Evolutionary conservation across 768 basidiomycete genomes (phyloP), one percentile per base, ranked within the genome.

Genomic region (Plicaturopsis crispa): DNA sequence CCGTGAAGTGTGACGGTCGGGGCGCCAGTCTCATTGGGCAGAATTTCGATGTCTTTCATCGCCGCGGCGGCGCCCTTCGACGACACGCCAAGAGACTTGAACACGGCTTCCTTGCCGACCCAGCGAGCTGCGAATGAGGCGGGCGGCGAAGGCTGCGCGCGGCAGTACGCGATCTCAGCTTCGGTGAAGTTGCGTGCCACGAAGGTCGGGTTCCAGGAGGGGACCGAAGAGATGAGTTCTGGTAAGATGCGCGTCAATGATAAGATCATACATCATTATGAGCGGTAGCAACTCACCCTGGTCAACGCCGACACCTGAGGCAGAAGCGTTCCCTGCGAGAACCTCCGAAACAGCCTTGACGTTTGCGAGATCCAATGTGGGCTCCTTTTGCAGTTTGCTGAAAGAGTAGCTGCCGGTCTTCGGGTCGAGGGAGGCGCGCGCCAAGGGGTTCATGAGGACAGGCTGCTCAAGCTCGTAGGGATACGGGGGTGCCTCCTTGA

Each of bases 11-110:
- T 63, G 26, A 94, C 87, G 7, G 67, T 71, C 2, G 94, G 94
- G 16, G 69, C 85, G 18, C 93, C 93, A n/a, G 71, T 67, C 31
- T 69, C 67, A 52, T 82, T 74, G 33, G 85, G 80, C 42, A 94
- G 67, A 50, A 98, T 92, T 61, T 98, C 96, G 43, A 99, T 98
- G 47, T 98, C 93, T 62, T 87, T 87, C 84, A 98, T 83, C n/a
- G 84, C 70, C 13, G 96, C 93, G 5, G 77, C 87, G 8, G 93
- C 94, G 26, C 96, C 96, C 61, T 89, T 85, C 3, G 88, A 91
- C 14, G 80, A 65, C 31, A 91, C 84, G 16, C 89, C 86, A 1
- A 99, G 73, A 4, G 91, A 86, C 67, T 98, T 98, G 80, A 98
- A 97, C 38, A 85, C 79, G 3, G 93, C 94, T 60, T 98, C 96